phyloP scores from a whole-genome alignment of 1,284 basidiomycete species.

The Gomphus bonarii region DNA sequence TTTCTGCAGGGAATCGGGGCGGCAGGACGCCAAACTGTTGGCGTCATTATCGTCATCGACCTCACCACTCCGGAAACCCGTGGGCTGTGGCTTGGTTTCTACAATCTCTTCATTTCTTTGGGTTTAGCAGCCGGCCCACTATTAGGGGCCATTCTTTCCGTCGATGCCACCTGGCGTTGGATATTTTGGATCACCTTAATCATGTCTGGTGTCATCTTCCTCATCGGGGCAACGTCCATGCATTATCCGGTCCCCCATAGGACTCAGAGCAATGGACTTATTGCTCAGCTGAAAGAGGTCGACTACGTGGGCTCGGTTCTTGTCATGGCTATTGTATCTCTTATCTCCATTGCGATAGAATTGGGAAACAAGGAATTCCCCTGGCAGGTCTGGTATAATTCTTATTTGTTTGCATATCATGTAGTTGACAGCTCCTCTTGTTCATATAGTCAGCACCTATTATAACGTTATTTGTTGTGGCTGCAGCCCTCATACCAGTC shows the following conservation, averaged over 20 bases:
- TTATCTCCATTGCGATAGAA: neutral
- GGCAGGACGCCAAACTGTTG: constrained; percentile 25
- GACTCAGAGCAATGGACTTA: constrained; percentile 22
- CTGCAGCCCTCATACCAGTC: constrained; percentile 4
- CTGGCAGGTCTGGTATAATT: neutral
- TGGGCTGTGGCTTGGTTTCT: constrained; percentile 25
- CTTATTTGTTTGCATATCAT: neutral
- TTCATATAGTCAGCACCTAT: neutral
- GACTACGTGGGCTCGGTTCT: constrained; percentile 22
- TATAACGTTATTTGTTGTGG: neutral
- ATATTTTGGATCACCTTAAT: constrained; percentile 26
- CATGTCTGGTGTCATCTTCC: constrained; percentile 23
- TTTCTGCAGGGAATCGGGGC: constrained; percentile 25
- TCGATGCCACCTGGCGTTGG: constrained; percentile 22
- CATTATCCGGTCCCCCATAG: constrained; percentile 24
- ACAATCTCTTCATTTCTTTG: constrained; percentile 22
- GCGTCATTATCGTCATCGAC: constrained; percentile 23
- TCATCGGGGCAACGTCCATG: constrained; percentile 19
- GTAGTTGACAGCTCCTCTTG: neutral
- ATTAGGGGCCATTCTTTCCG: constrained; percentile 12
- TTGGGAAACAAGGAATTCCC: neutral
- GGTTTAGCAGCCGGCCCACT: constrained; percentile 19
- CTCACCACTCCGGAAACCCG: constrained; percentile 24
- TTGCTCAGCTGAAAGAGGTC: constrained; percentile 23
- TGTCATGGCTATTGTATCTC: neutral